Percentiles rank a stretch among this genome's conserved stretches.
Evolutionary conservation across 2,329 filamentous ascomycete species (phyloP).

Genomic region (Apiospora hydei): DNA sequence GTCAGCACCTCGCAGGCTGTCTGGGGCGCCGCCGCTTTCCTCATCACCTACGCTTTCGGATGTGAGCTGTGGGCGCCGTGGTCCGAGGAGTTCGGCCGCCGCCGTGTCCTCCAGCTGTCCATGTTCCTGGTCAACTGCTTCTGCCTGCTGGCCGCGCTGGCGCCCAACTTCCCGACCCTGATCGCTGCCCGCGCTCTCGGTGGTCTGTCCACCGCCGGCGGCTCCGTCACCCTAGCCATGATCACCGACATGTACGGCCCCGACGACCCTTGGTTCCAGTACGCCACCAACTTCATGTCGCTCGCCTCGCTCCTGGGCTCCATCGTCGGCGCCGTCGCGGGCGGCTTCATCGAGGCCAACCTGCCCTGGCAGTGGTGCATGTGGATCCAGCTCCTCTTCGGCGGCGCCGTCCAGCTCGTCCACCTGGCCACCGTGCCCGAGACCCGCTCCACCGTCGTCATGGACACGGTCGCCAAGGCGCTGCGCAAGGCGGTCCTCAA

Average conservation of each 20-base stretch:
- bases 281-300: slow-evolving; percentile 75
- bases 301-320: slow-evolving; percentile 81
- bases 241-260: slow-evolving; percentile 75
- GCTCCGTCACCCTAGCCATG: slow-evolving; percentile 75
- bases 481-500: slow-evolving; percentile 64
- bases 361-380: slow-evolving; percentile 77
- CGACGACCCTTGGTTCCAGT: slow-evolving; percentile 65
- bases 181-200: slow-evolving; percentile 73
- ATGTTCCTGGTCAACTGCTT: slow-evolving; percentile 78
- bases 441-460: slow-evolving; percentile 75
- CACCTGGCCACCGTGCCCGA: slow-evolving; percentile 76
- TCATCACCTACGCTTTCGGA: slow-evolving; percentile 81
- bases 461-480: slow-evolving; percentile 79
- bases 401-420: slow-evolving; percentile 69
- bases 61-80: slow-evolving; percentile 88
- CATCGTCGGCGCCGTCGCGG: slow-evolving; percentile 76
- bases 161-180: slow-evolving; percentile 72
- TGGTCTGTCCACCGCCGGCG: slow-evolving; percentile 72
- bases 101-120: slow-evolving; percentile 73
- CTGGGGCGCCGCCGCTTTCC: slow-evolving; percentile 77
- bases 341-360: slow-evolving; percentile 72
- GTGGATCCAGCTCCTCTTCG: slow-evolving; percentile 83
- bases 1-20: slow-evolving; percentile 72
- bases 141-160: slow-evolving; percentile 73
- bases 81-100: slow-evolving; percentile 83